These are phyloP conservation scores for Cyathus pygmaeus DNA, from an alignment of 1,284 basidiomycete genomes.

Conservation along the genomic window DNA sequence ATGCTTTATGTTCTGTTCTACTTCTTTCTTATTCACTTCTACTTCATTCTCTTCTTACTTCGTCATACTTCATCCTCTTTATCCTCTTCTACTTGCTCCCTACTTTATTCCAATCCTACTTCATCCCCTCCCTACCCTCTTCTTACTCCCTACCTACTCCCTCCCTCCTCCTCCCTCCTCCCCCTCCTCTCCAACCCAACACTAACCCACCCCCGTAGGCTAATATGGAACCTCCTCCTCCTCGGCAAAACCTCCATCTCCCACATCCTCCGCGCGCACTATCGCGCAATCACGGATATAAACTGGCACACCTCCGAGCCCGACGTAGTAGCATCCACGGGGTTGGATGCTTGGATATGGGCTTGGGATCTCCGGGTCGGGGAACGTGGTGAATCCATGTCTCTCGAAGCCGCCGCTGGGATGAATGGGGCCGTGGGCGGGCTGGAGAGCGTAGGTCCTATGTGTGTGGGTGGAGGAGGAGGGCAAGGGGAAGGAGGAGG, in stretches of 20 bases:
- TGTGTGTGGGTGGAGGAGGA: too few relatives aligned
- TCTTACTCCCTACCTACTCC: neutral
- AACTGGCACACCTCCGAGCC: conserved; percentile 93
- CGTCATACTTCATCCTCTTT: conserved; percentile 4
- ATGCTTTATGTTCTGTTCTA: too few relatives aligned
- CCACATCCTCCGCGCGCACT: conserved; percentile 86
- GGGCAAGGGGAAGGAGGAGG: conserved; percentile 29
- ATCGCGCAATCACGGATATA: conserved; percentile 93
- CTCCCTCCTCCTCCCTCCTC: neutral
- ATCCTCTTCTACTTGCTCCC: neutral
- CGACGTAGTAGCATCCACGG: conserved; percentile 79
- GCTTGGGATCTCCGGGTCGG: conserved; percentile 83
- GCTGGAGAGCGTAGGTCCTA: too few relatives aligned
- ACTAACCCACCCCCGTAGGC: conserved; percentile 45
- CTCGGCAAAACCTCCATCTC: conserved; percentile 80
- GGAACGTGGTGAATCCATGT: too few relatives aligned
- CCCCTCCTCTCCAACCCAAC: neutral
- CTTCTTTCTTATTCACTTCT: too few relatives aligned
- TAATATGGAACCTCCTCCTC: conserved; percentile 93
- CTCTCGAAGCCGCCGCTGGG: too few relatives aligned
- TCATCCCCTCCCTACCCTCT: neutral
- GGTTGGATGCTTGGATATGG: conserved; percentile 86
- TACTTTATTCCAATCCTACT: too few relatives aligned
- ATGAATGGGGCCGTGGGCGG: too few relatives aligned
- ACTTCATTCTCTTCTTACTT: neutral